Evolutionary conservation across 2,329 filamentous ascomycete species (phyloP).

Genomic region (Colletotrichum caudatum): DNA sequence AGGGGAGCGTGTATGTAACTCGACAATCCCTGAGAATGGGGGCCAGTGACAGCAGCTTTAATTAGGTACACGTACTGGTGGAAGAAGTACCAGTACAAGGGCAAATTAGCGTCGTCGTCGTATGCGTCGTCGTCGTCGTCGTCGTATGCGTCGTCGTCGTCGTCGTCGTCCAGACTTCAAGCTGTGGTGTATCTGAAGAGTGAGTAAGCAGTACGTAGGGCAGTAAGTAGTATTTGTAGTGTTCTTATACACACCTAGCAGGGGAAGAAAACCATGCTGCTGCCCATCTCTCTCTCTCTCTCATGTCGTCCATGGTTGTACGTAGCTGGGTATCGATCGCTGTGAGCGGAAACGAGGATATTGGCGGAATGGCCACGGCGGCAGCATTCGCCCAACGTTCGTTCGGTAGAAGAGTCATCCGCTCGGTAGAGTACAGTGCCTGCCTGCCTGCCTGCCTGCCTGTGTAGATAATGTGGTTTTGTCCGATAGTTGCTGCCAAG

Average conservation of each 20-base stretch:
- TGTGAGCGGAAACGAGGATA: neutral
- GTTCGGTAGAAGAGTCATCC: too few relatives aligned
- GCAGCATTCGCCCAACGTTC: neutral
- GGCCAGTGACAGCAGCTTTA: slow-evolving; percentile 33
- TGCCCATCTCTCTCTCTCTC: neutral
- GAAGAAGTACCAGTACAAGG: neutral
- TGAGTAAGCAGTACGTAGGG: neutral
- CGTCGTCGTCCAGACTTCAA: too few relatives aligned
- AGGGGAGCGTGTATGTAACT: neutral
- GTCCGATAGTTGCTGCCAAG: slow-evolving; percentile 19
- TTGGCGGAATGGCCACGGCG: neutral
- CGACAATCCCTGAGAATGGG: neutral
- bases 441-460: too few relatives aligned
- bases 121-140: neutral
- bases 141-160: neutral
- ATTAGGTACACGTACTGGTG: neutral
- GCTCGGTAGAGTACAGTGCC: too few relatives aligned
- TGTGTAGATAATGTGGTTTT: neutral
- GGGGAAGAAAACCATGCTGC: neutral
- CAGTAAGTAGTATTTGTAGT: too few relatives aligned
- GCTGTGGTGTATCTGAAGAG: neutral
- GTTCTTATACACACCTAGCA: too few relatives aligned
- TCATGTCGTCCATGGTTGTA: neutral
- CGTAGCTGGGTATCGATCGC: neutral
- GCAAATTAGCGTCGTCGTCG: neutral